Evolutionary conservation across 192 early-diverging fungal species (phyloP), one percentile per base, ranked within the genome.

Genomic region (Diversispora eburnea): DNA sequence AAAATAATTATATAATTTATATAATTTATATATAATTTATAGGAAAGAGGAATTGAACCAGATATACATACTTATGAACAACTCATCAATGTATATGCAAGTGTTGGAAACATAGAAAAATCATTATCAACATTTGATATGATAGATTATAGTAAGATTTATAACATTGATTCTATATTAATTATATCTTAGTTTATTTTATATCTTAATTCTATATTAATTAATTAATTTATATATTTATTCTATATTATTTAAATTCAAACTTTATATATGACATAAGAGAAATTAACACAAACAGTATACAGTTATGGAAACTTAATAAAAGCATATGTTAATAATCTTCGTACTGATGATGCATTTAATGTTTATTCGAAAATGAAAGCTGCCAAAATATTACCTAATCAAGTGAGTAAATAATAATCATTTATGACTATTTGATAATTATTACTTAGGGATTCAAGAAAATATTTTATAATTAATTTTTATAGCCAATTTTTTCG

Each of bases 281-380:
- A 33, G 25, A 33, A 33, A 33, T 33, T 33, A 33, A 33, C 25
- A 33, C 89, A 90, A 33, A 88, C 90, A 33, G 67, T 88, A 0
- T 84, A 91, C 59, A 86, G 87, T 45, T 95, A 90, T 75, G 84
- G 87, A 45, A 84, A 83, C 15, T 79, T 95, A 25, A 90, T 94
- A 72, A 90, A 92, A 70, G 84, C 89, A 3, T 90, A 87, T 68
- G 83, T 88, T 8, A 76, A 82, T 41, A 77, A 80, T 39, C 67
- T 76, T 45, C 80, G 90, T 43, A 71, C 94, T 2, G 82, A 88
- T 55, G 86, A 89, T 46, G 93, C 92, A 1, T 93, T 94, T 76
- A 77, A 82, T n/a, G 76, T 94, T 8, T 93, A 92, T 76, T 84
- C 89, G 48, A 76, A 83, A n/a, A 90, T 95, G 88, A 93, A 93